Percentiles rank a stretch among this genome's conserved stretches.
phyloP scores from a whole-genome alignment of 345 rosid species.

The Cardiospermum halicacabum region DNA sequence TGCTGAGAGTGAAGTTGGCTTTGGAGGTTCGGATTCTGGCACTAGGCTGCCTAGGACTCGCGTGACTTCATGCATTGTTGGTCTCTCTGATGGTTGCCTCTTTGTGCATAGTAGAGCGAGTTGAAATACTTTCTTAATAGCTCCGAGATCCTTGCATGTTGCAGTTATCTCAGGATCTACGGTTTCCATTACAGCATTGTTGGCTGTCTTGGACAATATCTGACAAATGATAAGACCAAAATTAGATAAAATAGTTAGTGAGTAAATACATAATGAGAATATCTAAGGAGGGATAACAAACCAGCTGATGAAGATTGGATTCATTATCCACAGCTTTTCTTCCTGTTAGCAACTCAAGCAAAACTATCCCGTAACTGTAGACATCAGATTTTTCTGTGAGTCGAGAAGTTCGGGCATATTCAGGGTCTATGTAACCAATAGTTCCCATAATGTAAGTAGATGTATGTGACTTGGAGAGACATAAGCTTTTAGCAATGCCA shows the following conservation, averaged over 20 bases:
- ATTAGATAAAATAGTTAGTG: background rate
- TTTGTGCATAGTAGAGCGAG: conserved; percentile 81
- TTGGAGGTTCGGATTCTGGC: conserved; percentile 33
- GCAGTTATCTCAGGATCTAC: conserved; percentile 70
- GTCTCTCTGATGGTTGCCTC: conserved; percentile 74
- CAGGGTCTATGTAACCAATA: conserved; percentile 95
- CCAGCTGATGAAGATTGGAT: conserved; percentile 90
- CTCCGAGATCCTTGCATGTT: conserved; percentile 74
- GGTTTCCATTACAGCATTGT: conserved; percentile 82
- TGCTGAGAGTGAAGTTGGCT: conserved; percentile 27
- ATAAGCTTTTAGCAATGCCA: conserved; percentile 87
- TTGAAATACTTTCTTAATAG: conserved; percentile 84
- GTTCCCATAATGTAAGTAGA: conserved; percentile 92
- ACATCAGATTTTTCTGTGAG: conserved; percentile 94
- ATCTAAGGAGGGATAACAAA: conserved; percentile 28
- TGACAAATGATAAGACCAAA: conserved; percentile 14
- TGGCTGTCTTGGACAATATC: conserved; percentile 83
- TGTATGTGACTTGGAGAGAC: conserved; percentile 72
- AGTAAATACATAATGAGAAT: background rate
- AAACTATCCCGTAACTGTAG: conserved; percentile 88
- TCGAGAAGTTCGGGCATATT: conserved; percentile 91
- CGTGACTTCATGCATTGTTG: conserved; percentile 88
- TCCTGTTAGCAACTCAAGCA: conserved; percentile 86
- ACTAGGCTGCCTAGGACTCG: conserved; percentile 69
- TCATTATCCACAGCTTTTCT: conserved; percentile 90